A percentile compares a stretch with the other conserved stretches of the same genome.
These are phyloP conservation scores for Populus hybrid DNA, from an alignment of 441 rosid genomes.

Conservation along the genomic window DNA sequence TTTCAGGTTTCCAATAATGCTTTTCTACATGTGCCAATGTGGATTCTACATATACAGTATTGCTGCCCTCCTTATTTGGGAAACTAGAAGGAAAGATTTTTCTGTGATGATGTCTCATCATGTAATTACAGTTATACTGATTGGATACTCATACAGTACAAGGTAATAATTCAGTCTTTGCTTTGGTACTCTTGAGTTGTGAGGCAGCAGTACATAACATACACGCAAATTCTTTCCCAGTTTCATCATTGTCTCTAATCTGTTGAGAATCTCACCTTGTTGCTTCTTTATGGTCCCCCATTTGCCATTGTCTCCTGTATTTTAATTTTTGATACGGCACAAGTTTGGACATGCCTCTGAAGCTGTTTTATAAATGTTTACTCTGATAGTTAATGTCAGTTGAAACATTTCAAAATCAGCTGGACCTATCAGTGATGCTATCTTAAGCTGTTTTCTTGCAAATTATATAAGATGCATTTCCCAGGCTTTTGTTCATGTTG, in stretches of 20 bases:
- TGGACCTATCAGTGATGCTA: neutral
- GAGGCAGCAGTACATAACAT: neutral
- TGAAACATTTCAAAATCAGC: neutral
- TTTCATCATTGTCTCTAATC: neutral
- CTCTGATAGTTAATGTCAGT: neutral
- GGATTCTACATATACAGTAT: slow-evolving; percentile 80
- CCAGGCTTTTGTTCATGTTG: neutral
- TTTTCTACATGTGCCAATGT: slow-evolving; percentile 88
- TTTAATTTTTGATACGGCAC: slow-evolving; percentile 37
- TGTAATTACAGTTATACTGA: slow-evolving; percentile 74
- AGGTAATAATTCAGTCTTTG: slow-evolving; percentile 42
- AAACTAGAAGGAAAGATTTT: slow-evolving; percentile 94
- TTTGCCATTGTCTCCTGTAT: slow-evolving; percentile 28
- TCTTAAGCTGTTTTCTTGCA: neutral
- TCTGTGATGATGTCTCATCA: slow-evolving; percentile 98
- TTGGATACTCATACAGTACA: slow-evolving; percentile 71
- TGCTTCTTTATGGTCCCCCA: neutral
- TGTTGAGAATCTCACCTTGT: neutral
- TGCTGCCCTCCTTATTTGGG: slow-evolving; percentile 88
- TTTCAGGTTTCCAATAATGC: slow-evolving; percentile 62
- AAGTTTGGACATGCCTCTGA: slow-evolving; percentile 68
- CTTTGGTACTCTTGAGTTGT: slow-evolving; percentile 10
- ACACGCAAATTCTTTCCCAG: neutral
- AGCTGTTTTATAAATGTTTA: slow-evolving; percentile 32
- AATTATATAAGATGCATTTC: neutral